A percentile compares a stretch with the other conserved stretches of the same genome.
Evolutionary conservation across 176 grass and related monocot species (phyloP).

Genomic region (Canna indica): DNA sequence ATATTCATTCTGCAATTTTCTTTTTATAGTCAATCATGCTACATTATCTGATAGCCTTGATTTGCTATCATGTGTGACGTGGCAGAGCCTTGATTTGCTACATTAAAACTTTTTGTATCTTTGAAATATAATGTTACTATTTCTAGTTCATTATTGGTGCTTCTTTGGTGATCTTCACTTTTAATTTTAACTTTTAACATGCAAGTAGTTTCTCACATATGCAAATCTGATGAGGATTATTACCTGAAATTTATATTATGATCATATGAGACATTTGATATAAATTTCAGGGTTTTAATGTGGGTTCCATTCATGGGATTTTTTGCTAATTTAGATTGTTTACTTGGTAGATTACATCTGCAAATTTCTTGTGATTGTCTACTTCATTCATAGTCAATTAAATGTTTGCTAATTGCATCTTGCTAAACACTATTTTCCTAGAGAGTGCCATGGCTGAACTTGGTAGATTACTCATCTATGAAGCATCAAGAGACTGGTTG

Average conservation of each 20-base stretch:
- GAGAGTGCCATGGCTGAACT: slow-evolving; percentile 92
- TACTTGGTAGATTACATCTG: too few relatives aligned
- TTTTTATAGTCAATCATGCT: background rate
- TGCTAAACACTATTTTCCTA: slow-evolving; percentile 29
- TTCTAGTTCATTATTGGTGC: background rate
- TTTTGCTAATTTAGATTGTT: too few relatives aligned
- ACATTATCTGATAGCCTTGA: background rate
- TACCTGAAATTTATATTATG: too few relatives aligned
- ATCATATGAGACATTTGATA: too few relatives aligned
- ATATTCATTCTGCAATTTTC: background rate
- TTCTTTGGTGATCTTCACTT: too few relatives aligned
- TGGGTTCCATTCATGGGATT: too few relatives aligned
- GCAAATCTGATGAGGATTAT: too few relatives aligned
- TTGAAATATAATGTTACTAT: background rate
- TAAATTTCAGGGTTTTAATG: too few relatives aligned
- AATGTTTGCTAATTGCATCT: slow-evolving; percentile 1
- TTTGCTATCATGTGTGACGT: background rate
- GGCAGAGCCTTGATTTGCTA: background rate
- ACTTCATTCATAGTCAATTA: background rate
- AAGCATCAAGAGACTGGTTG: slow-evolving; percentile 93
- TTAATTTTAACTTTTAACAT: too few relatives aligned
- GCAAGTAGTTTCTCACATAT: too few relatives aligned
- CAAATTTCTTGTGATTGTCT: too few relatives aligned
- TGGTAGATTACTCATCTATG: slow-evolving; percentile 85
- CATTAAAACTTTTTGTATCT: too few relatives aligned